Conservation (phyloP, 441 rosid genomes). For the Populus hybrid region DNA sequence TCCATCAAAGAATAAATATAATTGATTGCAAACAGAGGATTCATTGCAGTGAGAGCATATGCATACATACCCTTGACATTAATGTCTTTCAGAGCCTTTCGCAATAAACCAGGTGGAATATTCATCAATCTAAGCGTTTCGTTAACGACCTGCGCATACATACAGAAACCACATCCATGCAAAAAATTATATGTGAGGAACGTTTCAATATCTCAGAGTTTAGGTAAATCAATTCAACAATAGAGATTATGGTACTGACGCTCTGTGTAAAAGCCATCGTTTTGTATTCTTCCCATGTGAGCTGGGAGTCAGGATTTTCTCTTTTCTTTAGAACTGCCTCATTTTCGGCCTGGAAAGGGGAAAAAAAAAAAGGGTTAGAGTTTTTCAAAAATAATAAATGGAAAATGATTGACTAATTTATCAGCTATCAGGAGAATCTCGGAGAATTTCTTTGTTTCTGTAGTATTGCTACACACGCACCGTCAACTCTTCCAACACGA, state of each 20-base stretch:
- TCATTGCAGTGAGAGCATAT: neutral
- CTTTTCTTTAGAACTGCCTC: slow-evolving; percentile 21
- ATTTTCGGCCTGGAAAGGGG: slow-evolving; percentile 30
- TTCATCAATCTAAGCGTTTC: slow-evolving; percentile 30
- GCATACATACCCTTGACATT: slow-evolving; percentile 15
- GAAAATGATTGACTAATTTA: neutral
- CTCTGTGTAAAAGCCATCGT: slow-evolving; percentile 38
- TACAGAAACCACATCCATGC: neutral
- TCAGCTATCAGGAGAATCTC: neutral
- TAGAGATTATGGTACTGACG: slow-evolving; percentile 13
- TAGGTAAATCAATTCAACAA: neutral
- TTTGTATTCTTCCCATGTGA: slow-evolving; percentile 41
- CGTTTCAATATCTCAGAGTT: neutral
- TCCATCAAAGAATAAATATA: neutral
- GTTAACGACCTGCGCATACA: slow-evolving; percentile 23
- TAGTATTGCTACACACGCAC: slow-evolving; percentile 10
- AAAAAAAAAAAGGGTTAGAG: too few species aligned
- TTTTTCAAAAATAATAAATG: neutral
- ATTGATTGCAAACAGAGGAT: neutral
- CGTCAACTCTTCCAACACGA: slow-evolving; percentile 22
- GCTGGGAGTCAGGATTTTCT: slow-evolving; percentile 3
- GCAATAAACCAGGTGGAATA: slow-evolving; percentile 20
- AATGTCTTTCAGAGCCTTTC: slow-evolving; percentile 25
- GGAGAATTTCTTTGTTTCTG: neutral
- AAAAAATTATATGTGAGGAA: neutral